phyloP scores from a whole-genome alignment of 768 basidiomycete species.

The Suillus occidentalis region DNA sequence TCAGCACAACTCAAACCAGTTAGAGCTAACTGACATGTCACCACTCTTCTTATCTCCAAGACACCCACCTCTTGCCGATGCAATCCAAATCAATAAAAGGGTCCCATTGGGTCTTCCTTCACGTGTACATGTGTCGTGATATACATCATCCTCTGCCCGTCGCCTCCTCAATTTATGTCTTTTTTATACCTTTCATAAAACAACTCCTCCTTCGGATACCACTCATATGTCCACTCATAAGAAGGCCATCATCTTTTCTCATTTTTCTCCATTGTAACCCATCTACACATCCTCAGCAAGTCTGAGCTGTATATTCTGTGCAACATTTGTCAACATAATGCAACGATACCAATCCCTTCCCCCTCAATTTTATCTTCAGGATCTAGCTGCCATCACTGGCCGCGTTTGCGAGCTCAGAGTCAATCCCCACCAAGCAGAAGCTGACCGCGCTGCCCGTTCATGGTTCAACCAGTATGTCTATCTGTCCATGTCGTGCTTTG shows the following conservation, averaged over 20 bases:
- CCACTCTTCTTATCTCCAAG: constrained; percentile 20
- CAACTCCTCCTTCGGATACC: constrained; percentile 20
- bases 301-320: constrained; percentile 25
- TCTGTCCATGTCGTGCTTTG: not conserved
- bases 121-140: constrained; percentile 34
- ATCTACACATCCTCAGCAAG: constrained; percentile 22
- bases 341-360: constrained; percentile 29
- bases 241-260: constrained; percentile 17
- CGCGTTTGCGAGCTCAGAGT: constrained; percentile 37
- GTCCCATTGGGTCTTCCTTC: constrained; percentile 31
- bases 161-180: constrained; percentile 25
- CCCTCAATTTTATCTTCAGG: constrained; percentile 35
- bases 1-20: constrained; percentile 17
- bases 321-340: constrained; percentile 21
- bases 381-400: constrained; percentile 36
- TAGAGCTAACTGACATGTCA: constrained; percentile 17
- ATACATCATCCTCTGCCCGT: constrained; percentile 27
- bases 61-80: constrained; percentile 21
- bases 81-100: constrained; percentile 22
- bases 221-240: constrained; percentile 28
- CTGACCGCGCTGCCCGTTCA: constrained; percentile 31
- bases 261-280: constrained; percentile 11
- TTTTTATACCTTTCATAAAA: constrained; percentile 26
- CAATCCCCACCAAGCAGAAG: constrained; percentile 33
- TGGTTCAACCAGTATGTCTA: constrained; percentile 35